A percentile compares a stretch with the other conserved stretches of the same genome.
These are phyloP conservation scores for Dentipellis fragilis DNA, from an alignment of 768 basidiomycete genomes.

Conservation along the genomic window DNA sequence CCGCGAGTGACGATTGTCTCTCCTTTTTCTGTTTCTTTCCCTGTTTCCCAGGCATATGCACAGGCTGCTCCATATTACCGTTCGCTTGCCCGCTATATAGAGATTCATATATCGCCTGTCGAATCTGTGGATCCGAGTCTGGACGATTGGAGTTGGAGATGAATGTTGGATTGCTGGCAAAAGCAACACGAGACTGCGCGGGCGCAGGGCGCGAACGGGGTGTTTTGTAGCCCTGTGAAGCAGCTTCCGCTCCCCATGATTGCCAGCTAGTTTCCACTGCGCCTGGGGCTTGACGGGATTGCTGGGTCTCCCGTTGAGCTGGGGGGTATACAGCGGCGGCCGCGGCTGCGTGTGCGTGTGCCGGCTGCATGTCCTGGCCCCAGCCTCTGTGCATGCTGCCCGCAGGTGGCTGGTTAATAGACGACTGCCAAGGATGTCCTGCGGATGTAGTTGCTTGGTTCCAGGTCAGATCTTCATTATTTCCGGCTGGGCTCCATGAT, in stretches of 20 bases:
- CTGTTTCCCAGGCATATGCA: conserved; percentile 1
- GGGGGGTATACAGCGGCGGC: neutral
- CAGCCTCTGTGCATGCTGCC: neutral
- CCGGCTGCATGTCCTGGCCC: neutral
- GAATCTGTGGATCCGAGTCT: neutral
- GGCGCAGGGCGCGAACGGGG: neutral
- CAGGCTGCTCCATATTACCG: neutral
- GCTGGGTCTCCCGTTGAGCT: neutral
- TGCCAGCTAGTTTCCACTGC: conserved; percentile 4
- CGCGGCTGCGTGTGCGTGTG: neutral
- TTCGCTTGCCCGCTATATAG: neutral
- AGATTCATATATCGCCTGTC: neutral
- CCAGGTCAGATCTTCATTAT: neutral
- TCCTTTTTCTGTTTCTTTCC: conserved; percentile 9
- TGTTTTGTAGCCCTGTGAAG: conserved; percentile 1
- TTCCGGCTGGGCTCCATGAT: neutral
- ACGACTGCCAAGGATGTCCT: neutral
- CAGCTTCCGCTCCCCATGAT: conserved; percentile 10
- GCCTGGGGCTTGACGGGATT: neutral
- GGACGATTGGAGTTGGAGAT: neutral
- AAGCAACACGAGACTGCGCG: neutral
- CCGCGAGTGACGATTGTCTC: neutral
- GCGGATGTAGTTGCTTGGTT: neutral
- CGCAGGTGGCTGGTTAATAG: neutral
- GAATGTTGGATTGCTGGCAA: neutral